Evolutionary conservation across 345 rosid genomes (phyloP).

Genomic region (Populus deltoides): DNA sequence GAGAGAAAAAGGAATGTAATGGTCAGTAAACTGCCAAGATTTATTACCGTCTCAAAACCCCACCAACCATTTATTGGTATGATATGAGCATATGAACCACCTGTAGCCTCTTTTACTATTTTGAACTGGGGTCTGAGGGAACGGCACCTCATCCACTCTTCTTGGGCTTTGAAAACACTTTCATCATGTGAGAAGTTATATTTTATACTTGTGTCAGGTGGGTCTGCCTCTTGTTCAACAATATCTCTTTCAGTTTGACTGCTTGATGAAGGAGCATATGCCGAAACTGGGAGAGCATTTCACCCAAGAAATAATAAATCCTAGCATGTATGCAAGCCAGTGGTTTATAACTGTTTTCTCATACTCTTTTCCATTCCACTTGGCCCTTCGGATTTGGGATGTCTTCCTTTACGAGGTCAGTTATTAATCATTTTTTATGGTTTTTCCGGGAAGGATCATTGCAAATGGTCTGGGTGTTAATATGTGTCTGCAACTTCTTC

Average conservation of each 20-base stretch:
- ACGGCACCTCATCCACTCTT: neutral
- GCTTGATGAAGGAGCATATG: slow-evolving; percentile 68
- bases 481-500: neutral
- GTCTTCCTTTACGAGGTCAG: slow-evolving; percentile 90
- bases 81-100: neutral
- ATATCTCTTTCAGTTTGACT: slow-evolving; percentile 74
- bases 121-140: neutral
- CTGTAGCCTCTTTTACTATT: neutral
- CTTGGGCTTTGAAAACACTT: neutral
- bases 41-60: neutral
- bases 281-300: slow-evolving; percentile 94
- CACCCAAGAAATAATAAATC: slow-evolving; percentile 83
- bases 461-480: neutral
- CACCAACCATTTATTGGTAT: neutral
- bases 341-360: slow-evolving; percentile 98
- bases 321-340: slow-evolving; percentile 98
- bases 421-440: neutral
- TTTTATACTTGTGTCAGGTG: slow-evolving; percentile 38
- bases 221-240: slow-evolving; percentile 96
- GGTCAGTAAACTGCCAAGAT: neutral
- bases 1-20: neutral
- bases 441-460: neutral
- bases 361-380: slow-evolving; percentile 86
- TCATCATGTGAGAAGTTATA: neutral
- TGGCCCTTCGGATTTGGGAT: slow-evolving; percentile 97